Percentiles rank a stretch among this genome's conserved stretches.
These are phyloP conservation scores for Colletotrichum navitas DNA, from an alignment of 2,329 filamentous ascomycete genomes.

Conservation along the genomic window DNA sequence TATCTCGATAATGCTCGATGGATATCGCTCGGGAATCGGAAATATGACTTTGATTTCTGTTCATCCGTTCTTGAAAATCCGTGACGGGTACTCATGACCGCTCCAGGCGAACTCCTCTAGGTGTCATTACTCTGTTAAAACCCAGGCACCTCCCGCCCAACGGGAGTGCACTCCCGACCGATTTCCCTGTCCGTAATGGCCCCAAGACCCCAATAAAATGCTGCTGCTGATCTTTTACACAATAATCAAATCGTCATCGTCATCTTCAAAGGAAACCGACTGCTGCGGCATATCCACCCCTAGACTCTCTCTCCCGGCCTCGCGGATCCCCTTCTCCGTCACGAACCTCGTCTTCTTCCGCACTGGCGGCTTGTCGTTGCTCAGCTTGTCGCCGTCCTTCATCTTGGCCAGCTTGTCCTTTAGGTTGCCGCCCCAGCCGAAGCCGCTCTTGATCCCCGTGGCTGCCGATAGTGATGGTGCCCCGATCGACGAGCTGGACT, in stretches of 20 bases:
- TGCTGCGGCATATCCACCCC: conserved; percentile 60
- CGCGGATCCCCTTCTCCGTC: conserved; percentile 81
- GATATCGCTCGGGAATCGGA: not conserved
- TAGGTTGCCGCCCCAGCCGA: conserved; percentile 71
- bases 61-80: conserved; percentile 10
- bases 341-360: conserved; percentile 85
- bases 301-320: conserved; percentile 81
- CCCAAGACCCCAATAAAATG: conserved; percentile 13
- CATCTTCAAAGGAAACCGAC: conserved; percentile 48
- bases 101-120: conserved; percentile 26
- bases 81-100: conserved; percentile 15
- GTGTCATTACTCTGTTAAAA: conserved; percentile 18
- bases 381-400: conserved; percentile 68
- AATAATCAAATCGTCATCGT: conserved; percentile 65
- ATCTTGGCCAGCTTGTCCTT: conserved; percentile 70
- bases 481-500: conserved; percentile 51
- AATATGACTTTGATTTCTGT: conserved; percentile 2
- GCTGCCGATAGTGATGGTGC: conserved; percentile 41
- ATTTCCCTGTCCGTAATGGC: not conserved
- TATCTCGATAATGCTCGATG: not conserved
- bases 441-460: conserved; percentile 47
- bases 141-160: conserved; percentile 16
- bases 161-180: not conserved
- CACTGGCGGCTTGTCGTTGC: conserved; percentile 59
- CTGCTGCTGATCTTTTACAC: conserved; percentile 15